These are phyloP conservation scores for Cyberlindnera misumaiensis DNA, from an alignment of 805 yeast species.

Conservation along the genomic window DNA sequence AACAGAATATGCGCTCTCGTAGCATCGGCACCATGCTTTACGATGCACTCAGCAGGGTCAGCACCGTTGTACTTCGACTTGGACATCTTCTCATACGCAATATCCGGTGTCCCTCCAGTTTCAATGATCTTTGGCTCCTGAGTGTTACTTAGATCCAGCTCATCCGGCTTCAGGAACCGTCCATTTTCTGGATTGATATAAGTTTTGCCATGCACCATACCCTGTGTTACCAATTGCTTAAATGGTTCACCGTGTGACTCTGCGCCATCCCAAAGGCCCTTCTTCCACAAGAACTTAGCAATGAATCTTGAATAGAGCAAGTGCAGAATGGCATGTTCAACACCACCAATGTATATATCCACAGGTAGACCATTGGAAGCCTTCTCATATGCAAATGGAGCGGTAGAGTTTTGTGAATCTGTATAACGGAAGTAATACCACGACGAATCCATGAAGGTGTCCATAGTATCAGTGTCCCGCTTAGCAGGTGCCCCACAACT, in stretches of 20 bases:
- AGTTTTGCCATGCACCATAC: slow-evolving; percentile 96
- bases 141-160: slow-evolving; percentile 41
- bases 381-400: slow-evolving; percentile 46
- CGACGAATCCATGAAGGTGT: slow-evolving; percentile 95
- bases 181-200: slow-evolving; percentile 66
- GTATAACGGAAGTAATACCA: slow-evolving; percentile 90
- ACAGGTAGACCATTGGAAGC: slow-evolving; percentile 66
- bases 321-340: slow-evolving; percentile 95
- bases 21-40: slow-evolving; percentile 83
- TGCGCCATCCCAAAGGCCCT: slow-evolving; percentile 64
- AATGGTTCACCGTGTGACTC: slow-evolving; percentile 71
- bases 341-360: slow-evolving; percentile 89
- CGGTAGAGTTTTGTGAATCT: slow-evolving; percentile 56
- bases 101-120: slow-evolving; percentile 43
- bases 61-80: slow-evolving; percentile 94
- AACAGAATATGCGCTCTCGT: slow-evolving; percentile 89
- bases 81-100: slow-evolving; percentile 89
- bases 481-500: slow-evolving; percentile 66
- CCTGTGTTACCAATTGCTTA: slow-evolving; percentile 76
- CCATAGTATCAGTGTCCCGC: slow-evolving; percentile 97
- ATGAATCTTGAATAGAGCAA: slow-evolving; percentile 80
- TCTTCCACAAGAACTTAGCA: slow-evolving; percentile 64
- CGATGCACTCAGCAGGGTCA: slow-evolving; percentile 75
- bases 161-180: slow-evolving; percentile 72
- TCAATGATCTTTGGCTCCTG: slow-evolving; percentile 38